Conservation (phyloP, 352 stramenopile species). For the Achlya hypogyna region DNA sequence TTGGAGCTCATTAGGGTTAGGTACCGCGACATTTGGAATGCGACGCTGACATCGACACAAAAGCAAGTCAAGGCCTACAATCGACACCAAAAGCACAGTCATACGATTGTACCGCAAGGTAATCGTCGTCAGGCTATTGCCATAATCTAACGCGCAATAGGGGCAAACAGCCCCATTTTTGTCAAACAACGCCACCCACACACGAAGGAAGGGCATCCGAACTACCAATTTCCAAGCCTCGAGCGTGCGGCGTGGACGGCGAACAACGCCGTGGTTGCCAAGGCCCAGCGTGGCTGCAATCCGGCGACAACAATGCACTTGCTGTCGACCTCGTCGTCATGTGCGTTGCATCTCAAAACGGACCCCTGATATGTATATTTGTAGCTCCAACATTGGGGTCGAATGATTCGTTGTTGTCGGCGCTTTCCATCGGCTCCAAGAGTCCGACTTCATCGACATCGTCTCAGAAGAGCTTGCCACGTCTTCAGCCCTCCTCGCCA, state of each 20-base stretch:
- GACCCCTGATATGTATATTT: not conserved
- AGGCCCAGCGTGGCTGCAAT: constrained; percentile 5
- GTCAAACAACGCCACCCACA: constrained; percentile 35
- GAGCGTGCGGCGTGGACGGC: constrained; percentile 40
- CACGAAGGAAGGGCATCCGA: constrained; percentile 33
- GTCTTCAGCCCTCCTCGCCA: no score
- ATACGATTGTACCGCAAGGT: constrained; percentile 22
- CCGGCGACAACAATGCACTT: not conserved
- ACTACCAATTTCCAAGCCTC: constrained; percentile 54
- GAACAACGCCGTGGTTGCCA: constrained; percentile 36
- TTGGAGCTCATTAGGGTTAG: constrained; percentile 3
- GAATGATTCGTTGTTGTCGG: not conserved
- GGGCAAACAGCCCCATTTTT: constrained; percentile 27
- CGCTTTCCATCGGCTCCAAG: no score
- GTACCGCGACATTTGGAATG: constrained; percentile 31
- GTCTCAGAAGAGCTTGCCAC: not conserved
- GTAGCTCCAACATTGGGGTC: not conserved
- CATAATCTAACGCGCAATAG: constrained; percentile 23
- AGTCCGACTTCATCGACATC: not conserved
- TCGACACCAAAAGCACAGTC: constrained; percentile 38
- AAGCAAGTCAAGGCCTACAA: constrained; percentile 4
- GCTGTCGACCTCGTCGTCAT: not conserved
- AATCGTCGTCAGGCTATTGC: constrained; percentile 23
- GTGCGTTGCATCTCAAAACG: not conserved
- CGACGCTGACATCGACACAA: not conserved